phyloP scores from a whole-genome alignment of 495 filamentous ascomycete genomes.

The Podospora didyma region DNA sequence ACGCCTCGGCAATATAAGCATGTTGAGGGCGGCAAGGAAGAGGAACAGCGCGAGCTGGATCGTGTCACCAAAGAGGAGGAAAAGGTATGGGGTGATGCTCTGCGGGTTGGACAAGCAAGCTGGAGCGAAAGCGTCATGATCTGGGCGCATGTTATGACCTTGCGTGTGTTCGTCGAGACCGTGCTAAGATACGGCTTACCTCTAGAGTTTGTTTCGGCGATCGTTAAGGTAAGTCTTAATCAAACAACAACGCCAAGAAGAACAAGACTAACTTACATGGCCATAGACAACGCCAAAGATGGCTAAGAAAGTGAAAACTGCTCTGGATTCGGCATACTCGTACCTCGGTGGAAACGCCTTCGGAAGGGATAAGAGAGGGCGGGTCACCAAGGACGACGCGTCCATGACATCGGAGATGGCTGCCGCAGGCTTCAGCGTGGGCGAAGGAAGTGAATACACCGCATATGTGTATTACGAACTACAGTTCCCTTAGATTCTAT shows the following conservation, averaged over 20 bases:
- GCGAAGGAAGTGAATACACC: slow-evolving; percentile 80
- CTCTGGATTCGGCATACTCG: slow-evolving; percentile 81
- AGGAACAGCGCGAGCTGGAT: slow-evolving; percentile 80
- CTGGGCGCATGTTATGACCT: slow-evolving; percentile 84
- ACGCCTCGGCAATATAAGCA: slow-evolving; percentile 92
- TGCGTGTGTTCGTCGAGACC: slow-evolving; percentile 95
- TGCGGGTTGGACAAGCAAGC: slow-evolving; percentile 76
- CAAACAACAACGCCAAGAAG: background rate
- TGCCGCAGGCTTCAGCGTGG: slow-evolving; percentile 53
- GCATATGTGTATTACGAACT: slow-evolving; percentile 98
- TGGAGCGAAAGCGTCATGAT: slow-evolving; percentile 95
- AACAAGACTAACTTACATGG: slow-evolving; percentile 12
- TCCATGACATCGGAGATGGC: slow-evolving; percentile 74
- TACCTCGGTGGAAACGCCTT: slow-evolving; percentile 96
- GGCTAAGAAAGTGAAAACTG: slow-evolving; percentile 72
- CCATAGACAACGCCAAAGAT: slow-evolving; percentile 74
- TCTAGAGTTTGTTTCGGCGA: slow-evolving; percentile 75
- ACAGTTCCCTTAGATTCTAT: slow-evolving; percentile 52
- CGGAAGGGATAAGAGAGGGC: slow-evolving; percentile 87
- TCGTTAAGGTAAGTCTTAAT: slow-evolving; percentile 75
- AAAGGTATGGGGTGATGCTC: slow-evolving; percentile 86
- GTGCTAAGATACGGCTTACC: slow-evolving; percentile 91
- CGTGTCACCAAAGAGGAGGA: slow-evolving; percentile 73
- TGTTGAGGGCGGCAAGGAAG: slow-evolving; percentile 80
- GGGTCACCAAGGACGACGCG: slow-evolving; percentile 81